Base-by-base conservation (phyloP, 1,284 basidiomycete genomes). In the Puccinia brachypodii region DNA sequence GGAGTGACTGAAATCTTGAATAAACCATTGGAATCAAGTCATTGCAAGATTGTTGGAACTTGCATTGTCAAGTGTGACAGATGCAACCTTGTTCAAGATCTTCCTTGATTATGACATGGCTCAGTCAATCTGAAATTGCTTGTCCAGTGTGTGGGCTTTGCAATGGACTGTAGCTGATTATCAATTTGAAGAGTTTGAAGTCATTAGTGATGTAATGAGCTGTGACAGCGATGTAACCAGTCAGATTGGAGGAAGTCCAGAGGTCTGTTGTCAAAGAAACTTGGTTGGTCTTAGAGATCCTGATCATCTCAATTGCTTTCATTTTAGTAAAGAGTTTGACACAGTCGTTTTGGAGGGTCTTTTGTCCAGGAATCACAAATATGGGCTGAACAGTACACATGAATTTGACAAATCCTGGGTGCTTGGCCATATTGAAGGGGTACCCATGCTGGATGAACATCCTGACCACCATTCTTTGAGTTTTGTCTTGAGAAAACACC, bases 161-260 rank as follows among this genome's bases (percentile, higher is more conserved):
- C 2, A 66, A 33, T 3, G 33, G 62, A 2, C 19, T 36, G 33
- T 36, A 66, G n/a, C 62, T 66, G 33, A 66, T 38, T 9, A 66
- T 66, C 2, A 2, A 3, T 28, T 66, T 66, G 33, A 38, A 13
- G 13, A 66, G 19, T 16, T 11, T 16, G 33, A 31, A 66, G 7
- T 66, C 38, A 6, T 31, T 33, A 28, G 16, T 69, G 36, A 69
- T 40, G n/a, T 69, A 69, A 36, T 69, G 66, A 11, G 38, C 38
- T 40, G 66, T 69, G 66, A 69, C 66, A 3, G 42, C 66, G 33
- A 69, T 69, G 25, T 33, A 69, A 7, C n/a, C 11, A n/a, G 66
- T 69, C 4, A 40, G 28, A 69, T 69, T 38, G 42, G 66, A 47
- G n/a, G 38, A 8, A 7, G 31, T 69, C 66, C 66, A 69, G 6